These are phyloP conservation scores for Stephanodiscus triporus DNA, from an alignment of 108 stramenopile genomes.

Conservation along the genomic window DNA sequence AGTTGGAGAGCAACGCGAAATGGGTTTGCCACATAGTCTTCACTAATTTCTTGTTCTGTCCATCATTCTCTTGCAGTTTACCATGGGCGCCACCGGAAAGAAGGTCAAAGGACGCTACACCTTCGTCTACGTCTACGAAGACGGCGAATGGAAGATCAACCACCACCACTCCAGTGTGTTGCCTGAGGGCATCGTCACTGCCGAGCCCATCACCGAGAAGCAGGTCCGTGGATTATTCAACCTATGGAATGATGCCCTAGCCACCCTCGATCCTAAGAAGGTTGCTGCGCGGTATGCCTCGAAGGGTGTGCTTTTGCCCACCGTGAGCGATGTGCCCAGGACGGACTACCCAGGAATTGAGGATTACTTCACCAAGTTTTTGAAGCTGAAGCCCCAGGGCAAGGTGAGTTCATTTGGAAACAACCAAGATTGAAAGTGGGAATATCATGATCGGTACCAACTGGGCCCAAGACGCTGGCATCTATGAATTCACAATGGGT, in stretches of 20 bases:
- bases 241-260: slow-evolving; percentile 54
- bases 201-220: slow-evolving; percentile 35
- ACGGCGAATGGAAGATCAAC: slow-evolving; percentile 72
- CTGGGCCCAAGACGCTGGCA: slow-evolving; percentile 60
- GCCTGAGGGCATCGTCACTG: slow-evolving; percentile 54
- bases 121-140: slow-evolving; percentile 69
- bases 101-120: slow-evolving; percentile 64
- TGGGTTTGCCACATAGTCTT: background rate
- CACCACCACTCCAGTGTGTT: slow-evolving; percentile 65
- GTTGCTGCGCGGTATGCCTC: slow-evolving; percentile 39
- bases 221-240: slow-evolving; percentile 45
- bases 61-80: slow-evolving; percentile 33
- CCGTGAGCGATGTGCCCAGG: slow-evolving; percentile 44
- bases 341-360: slow-evolving; percentile 33
- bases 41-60: background rate
- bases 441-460: slow-evolving; percentile 43
- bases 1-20: background rate
- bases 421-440: slow-evolving; percentile 23
- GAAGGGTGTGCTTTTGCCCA: slow-evolving; percentile 40
- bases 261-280: slow-evolving; percentile 35
- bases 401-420: background rate
- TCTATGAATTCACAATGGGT: slow-evolving; percentile 70
- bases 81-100: slow-evolving; percentile 52
- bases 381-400: slow-evolving; percentile 48
- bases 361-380: slow-evolving; percentile 43